Conservation (phyloP, 148 eudicot genomes). For the Oxyria digyna region DNA sequence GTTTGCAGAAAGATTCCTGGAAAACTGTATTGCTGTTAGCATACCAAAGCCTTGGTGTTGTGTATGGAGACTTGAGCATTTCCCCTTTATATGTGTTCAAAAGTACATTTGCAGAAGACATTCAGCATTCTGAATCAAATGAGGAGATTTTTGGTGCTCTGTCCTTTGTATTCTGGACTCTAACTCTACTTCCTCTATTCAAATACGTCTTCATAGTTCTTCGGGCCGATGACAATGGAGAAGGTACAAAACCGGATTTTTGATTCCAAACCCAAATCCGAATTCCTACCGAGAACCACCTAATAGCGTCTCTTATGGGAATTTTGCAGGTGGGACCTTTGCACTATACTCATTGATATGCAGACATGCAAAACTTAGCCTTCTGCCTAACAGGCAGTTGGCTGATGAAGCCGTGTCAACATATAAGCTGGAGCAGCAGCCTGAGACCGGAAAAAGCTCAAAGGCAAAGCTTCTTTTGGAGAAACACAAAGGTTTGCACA, state of each 20-base stretch:
- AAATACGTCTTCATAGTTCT: conserved; percentile 70
- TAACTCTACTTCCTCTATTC: conserved; percentile 62
- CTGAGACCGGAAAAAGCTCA: conserved; percentile 29
- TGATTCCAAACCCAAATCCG: background rate
- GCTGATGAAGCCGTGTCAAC: conserved; percentile 33
- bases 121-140: conserved; percentile 30
- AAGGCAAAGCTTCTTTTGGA: conserved; percentile 30
- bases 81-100: conserved; percentile 68
- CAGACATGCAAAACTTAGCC: conserved; percentile 40
- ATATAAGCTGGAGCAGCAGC: conserved; percentile 24
- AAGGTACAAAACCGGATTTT: conserved; percentile 26
- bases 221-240: conserved; percentile 72
- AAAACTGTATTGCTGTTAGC: conserved; percentile 42
- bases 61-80: conserved; percentile 74
- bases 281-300: background rate
- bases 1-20: conserved; percentile 57
- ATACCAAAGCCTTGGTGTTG: conserved; percentile 73
- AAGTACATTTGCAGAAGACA: conserved; percentile 39
- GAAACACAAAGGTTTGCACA: conserved; percentile 36
- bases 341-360: conserved; percentile 53
- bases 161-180: conserved; percentile 75
- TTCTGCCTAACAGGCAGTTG: conserved; percentile 41
- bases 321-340: conserved; percentile 55
- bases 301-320: background rate
- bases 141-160: conserved; percentile 53